These are phyloP conservation scores for Mycena amicta DNA, from an alignment of 768 basidiomycete genomes.

Conservation along the genomic window DNA sequence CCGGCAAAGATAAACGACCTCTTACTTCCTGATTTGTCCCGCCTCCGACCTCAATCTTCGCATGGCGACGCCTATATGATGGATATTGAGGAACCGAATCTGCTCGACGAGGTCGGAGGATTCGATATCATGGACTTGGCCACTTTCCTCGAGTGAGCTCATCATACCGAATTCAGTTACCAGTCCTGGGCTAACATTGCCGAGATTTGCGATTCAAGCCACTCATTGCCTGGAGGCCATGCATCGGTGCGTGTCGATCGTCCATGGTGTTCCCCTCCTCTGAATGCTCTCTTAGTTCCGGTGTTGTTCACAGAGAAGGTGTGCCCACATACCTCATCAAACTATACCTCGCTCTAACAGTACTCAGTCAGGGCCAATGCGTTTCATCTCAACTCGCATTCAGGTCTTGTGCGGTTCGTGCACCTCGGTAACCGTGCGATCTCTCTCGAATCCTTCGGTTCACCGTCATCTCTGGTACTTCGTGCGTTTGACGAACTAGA, in stretches of 20 bases:
- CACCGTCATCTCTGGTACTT: conserved; percentile 69
- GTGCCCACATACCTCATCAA: neutral
- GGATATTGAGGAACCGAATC: conserved; percentile 47
- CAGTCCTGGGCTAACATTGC: conserved; percentile 7
- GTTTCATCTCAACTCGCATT: conserved; percentile 72
- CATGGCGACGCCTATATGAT: conserved; percentile 56
- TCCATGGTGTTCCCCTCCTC: neutral
- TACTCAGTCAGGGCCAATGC: conserved; percentile 69
- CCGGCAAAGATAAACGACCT: conserved; percentile 67
- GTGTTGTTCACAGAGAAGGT: conserved; percentile 73
- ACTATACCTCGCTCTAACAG: neutral
- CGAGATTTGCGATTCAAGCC: conserved; percentile 74
- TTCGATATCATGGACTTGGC: conserved; percentile 79
- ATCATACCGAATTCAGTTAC: neutral
- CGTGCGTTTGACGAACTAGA: conserved; percentile 61
- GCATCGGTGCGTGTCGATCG: conserved; percentile 37
- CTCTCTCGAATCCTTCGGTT: conserved; percentile 71
- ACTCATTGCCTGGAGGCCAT: conserved; percentile 70
- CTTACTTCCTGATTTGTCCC: conserved; percentile 57
- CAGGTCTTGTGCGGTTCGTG: conserved; percentile 68
- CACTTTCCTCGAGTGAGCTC: conserved; percentile 67
- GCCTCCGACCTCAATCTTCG: conserved; percentile 41
- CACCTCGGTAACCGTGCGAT: conserved; percentile 78
- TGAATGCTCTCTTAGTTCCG: conserved; percentile 38
- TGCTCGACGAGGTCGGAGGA: conserved; percentile 55